Conservation (phyloP, 208 protist genomes). For the Angomonas ambiguus region DNA sequence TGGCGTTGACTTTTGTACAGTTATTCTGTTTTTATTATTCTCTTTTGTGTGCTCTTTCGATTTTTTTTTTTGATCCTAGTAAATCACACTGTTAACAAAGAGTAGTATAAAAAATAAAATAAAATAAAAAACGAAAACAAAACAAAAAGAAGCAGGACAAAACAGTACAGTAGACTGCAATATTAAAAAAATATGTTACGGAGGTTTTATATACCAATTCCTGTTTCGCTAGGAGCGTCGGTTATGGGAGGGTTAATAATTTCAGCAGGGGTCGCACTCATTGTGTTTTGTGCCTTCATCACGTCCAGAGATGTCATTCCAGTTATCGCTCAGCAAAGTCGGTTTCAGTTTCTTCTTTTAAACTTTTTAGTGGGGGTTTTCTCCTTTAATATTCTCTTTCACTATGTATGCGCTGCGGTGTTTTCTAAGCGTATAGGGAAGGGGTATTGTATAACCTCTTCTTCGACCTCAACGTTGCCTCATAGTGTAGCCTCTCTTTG, state of each 20-base stretch:
- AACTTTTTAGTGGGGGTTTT: constrained; percentile 26
- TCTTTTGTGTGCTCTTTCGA: too few relatives aligned
- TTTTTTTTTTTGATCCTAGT: too few relatives aligned
- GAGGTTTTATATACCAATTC: too few relatives aligned
- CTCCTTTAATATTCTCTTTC: constrained; percentile 66
- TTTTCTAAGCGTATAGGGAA: constrained; percentile 34
- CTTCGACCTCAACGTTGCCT: constrained; percentile 16
- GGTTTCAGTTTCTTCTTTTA: constrained; percentile 26
- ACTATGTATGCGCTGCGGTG: constrained; percentile 46
- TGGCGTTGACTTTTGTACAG: not conserved
- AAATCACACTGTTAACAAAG: too few relatives aligned
- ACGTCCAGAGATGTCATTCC: constrained; percentile 44
- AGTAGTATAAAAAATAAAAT: too few relatives aligned
- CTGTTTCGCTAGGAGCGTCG: too few relatives aligned
- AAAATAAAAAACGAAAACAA: too few relatives aligned
- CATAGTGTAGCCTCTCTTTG: constrained; percentile 3
- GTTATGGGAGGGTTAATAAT: too few relatives aligned
- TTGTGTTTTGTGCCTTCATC: constrained; percentile 46
- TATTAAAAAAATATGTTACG: too few relatives aligned
- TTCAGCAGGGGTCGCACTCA: constrained; percentile 40
- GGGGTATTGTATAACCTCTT: too few relatives aligned
- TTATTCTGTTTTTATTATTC: not conserved
- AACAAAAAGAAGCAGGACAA: too few relatives aligned
- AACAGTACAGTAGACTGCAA: too few relatives aligned
- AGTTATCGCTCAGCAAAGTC: constrained; percentile 25